Evolutionary conservation across 1,284 basidiomycete genomes (phyloP), one percentile per base, ranked within the genome.

Genomic region (Heterobasidion irregulare): DNA sequence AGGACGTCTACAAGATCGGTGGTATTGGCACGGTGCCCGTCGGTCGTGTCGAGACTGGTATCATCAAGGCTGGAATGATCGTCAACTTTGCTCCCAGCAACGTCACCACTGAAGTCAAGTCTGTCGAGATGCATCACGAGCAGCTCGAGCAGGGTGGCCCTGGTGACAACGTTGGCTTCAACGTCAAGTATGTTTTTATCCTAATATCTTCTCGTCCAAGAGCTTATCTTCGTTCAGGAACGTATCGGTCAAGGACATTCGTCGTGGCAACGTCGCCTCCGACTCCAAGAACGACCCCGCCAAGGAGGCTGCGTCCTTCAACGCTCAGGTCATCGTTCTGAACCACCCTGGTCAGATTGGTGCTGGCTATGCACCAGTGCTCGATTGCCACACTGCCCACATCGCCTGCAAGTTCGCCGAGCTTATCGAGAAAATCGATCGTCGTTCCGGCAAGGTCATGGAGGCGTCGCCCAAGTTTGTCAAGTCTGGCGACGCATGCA

Each of bases 1-100:
- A 99, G 86, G 96, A 99, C 85, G 96, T 99, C 69, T 99, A 99
- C 93, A 99, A 99, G 86, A 99, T 99, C 70, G 96, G 96, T 80
- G 96, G 96, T 95, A 99, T 99, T 70, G 96, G 96, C 66, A 99
- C 96, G 68, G 97, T 99, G 68, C 96, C 96, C 73, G 96, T 99
- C 79, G 96, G 96, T 76, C 96, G 97, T 93, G 96, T 99, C 70
- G 96, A 99, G 84, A 99, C 97, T 70, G 96, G 97, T 89, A 73
- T 94, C 76, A 98, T 99, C 87, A 98, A 98, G 86, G 92, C 94
- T 68, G 95, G 96, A 75, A 98, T 99, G 96, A 83, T 99, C 70
- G 96, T 98, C 75, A 88, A 79, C 73, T 99, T 99, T 69, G 96
- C 97, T 65, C 96, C 96, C 62, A 75, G 93, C 64, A 94, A 94